Conservation (phyloP, 441 rosid species). For the Monsonia emarginata region DNA sequence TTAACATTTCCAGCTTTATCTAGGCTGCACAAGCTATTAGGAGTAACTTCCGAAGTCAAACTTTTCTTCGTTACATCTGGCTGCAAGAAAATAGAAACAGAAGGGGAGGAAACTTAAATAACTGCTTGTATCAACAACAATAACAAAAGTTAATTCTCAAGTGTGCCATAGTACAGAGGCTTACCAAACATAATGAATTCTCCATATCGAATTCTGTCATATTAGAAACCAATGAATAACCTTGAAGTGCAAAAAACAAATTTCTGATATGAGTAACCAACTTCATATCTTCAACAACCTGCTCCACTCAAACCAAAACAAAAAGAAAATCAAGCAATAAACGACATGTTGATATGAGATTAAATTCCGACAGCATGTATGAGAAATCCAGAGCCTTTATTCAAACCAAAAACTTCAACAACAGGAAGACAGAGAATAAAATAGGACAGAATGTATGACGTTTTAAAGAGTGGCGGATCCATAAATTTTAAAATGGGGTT, state of each 20-base stretch:
- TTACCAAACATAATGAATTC: constrained; percentile 43
- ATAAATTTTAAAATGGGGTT: not conserved
- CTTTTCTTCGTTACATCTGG: constrained; percentile 32
- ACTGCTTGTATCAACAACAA: not conserved
- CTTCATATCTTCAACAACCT: constrained; percentile 60
- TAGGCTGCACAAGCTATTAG: constrained; percentile 27
- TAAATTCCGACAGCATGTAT: not conserved
- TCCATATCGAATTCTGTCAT: constrained; percentile 32
- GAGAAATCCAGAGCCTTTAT: not conserved
- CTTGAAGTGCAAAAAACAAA: constrained; percentile 47
- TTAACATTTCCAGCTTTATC: constrained; percentile 32
- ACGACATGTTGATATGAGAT: not conserved
- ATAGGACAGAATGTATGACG: too few relatives aligned
- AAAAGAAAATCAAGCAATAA: constrained; percentile 15
- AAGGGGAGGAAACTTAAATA: constrained; percentile 7
- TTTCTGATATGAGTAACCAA: constrained; percentile 53
- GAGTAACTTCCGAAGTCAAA: constrained; percentile 31
- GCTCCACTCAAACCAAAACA: constrained; percentile 23
- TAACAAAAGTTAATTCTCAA: not conserved
- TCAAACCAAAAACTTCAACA: not conserved
- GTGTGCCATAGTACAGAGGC: not conserved
- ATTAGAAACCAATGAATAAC: constrained; percentile 33
- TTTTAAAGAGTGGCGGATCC: not conserved
- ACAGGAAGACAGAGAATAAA: too few relatives aligned
- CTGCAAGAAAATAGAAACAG: constrained; percentile 30